A percentile compares a stretch with the other conserved stretches of the same genome.
Evolutionary conservation across 1,284 basidiomycete genomes (phyloP).

Genomic region (Sanguinoderma infundibulare): DNA sequence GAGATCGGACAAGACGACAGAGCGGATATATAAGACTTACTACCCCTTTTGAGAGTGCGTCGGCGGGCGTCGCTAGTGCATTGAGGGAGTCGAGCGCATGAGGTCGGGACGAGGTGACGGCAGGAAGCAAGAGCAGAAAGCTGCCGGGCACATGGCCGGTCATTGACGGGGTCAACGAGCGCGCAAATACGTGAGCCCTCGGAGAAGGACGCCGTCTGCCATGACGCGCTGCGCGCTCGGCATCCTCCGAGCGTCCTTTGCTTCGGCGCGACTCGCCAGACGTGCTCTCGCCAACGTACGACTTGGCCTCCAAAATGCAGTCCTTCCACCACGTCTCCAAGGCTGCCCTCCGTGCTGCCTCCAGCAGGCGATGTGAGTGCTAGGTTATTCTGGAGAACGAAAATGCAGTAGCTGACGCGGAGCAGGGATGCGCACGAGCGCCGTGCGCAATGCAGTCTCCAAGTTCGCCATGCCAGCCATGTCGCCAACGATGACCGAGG

Average conservation of each 20-base stretch:
- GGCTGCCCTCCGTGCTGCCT: constrained; percentile 19
- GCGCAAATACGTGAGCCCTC: too few species aligned
- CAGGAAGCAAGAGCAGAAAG: constrained; percentile 1
- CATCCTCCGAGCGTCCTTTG: too few species aligned
- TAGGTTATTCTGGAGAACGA: neutral
- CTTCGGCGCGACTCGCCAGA: constrained; percentile 6
- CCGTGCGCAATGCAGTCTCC: constrained; percentile 62
- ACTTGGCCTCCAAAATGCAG: constrained; percentile 23
- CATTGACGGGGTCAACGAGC: too few species aligned
- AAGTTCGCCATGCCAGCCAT: constrained; percentile 91
- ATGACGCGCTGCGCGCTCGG: constrained; percentile 7
- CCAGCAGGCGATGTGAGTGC: constrained; percentile 27
- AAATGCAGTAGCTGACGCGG: neutral
- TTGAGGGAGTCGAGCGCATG: neutral
- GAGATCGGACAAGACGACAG: constrained; percentile 3
- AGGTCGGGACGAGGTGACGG: constrained; percentile 3
- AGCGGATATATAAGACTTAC: neutral
- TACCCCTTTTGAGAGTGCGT: neutral
- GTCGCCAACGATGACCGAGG: constrained; percentile 99
- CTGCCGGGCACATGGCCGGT: neutral
- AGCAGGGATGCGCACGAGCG: constrained; percentile 63
- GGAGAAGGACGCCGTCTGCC: too few species aligned
- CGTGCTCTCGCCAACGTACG: constrained; percentile 15
- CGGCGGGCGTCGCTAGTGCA: neutral
- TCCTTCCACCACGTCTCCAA: constrained; percentile 27